A percentile compares a stretch with the other conserved stretches of the same genome.
These are phyloP conservation scores for Tricholomella constricta DNA, from an alignment of 768 basidiomycete genomes.

Conservation along the genomic window DNA sequence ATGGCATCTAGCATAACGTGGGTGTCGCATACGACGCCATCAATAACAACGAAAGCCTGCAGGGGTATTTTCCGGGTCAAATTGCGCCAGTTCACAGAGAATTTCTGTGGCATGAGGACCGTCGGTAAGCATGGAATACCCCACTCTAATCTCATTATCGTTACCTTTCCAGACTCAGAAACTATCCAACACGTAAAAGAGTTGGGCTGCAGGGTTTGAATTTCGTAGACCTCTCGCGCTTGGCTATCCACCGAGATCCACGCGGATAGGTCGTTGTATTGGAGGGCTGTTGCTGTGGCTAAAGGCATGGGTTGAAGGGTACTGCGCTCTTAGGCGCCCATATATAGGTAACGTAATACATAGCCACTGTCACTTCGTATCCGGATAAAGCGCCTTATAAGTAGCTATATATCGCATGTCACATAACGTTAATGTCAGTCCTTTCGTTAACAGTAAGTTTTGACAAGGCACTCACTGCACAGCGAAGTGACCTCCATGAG, in stretches of 20 bases:
- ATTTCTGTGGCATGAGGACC: conserved; percentile 16
- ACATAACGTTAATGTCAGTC: no score
- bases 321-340: background rate
- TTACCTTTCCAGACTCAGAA: conserved; percentile 22
- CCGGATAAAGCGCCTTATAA: no score
- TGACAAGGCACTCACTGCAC: no score
- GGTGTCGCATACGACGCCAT: conserved; percentile 27
- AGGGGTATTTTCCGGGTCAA: conserved; percentile 19
- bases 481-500: no score
- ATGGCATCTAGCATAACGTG: conserved; percentile 28
- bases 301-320: background rate
- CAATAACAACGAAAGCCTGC: conserved; percentile 24
- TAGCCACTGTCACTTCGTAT: no score
- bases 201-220: conserved; percentile 6
- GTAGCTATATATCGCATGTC: no score
- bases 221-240: background rate
- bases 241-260: conserved; percentile 12
- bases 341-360: background rate
- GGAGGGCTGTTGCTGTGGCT: background rate
- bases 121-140: background rate
- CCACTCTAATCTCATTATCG: background rate
- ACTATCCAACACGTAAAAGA: conserved; percentile 24
- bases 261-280: background rate
- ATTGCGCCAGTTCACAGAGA: conserved; percentile 31
- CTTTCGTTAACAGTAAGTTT: no score